Evolutionary conservation across 2,329 filamentous ascomycete genomes (phyloP), one percentile per base, ranked within the genome.

Genomic region (Bipolaris cookei): DNA sequence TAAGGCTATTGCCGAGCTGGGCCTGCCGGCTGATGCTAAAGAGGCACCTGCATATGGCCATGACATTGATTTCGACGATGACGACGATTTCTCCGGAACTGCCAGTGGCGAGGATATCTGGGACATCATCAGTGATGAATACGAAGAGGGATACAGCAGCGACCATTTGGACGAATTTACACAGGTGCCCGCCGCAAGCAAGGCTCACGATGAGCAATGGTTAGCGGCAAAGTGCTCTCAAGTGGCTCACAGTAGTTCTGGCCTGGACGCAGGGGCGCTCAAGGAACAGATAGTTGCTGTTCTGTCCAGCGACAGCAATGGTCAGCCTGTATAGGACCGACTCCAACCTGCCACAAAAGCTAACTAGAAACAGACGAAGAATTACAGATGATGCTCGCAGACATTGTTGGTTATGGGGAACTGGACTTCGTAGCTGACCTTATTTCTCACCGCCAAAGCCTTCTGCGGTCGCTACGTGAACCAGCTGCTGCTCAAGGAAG

Each of bases 401-500:
- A 99, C 67, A 86, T 97, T 41, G 83, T 99, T 58, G 95, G 96
- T 0, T 98, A 94, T 69, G 92, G 95, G 67, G 92, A 98, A 70
- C 82, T 99, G 16, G 94, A 99, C 64, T 88, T 99, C 68, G 89
- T 98, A 51, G 93, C 93, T 61, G 91, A 97, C 61, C 80, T 98
- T n/a, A 89, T 98, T 50, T 84, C 87, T 2, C 88, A 94, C 73
- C 86, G 92, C 50, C 80, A 84, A 49, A 85, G 90, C 43, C 86
- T 98, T 42, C 76, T 51, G 4, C 66, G 68, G 18, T 69, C 74
- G 5, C 51, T 72, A 23, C 68, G 65, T 59, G 71, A 66, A 45
- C 60, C 61, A 6, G 52, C 55, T 21, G 43, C 71, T 46, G 73
- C 71, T 7, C 72, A 75, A 54, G 79, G 78, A 51, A 77, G 84